A percentile compares a stretch with the other conserved stretches of the same genome.
These are phyloP conservation scores for Phytopythium mirpurense DNA, from an alignment of 352 stramenopile genomes.

Conservation along the genomic window DNA sequence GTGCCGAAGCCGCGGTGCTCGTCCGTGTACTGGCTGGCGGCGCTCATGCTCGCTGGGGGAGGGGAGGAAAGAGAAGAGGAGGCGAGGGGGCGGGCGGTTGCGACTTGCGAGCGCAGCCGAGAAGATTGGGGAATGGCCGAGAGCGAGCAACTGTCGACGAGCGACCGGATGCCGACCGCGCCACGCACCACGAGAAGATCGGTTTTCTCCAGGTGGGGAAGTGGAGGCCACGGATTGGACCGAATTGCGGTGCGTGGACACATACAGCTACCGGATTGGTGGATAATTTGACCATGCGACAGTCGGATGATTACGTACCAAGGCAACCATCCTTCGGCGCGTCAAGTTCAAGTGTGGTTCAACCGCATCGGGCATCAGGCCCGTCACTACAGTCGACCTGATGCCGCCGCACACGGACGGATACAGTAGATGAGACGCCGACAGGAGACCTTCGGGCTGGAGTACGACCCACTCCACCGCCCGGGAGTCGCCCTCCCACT, in stretches of 20 bases:
- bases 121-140: background rate
- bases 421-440: background rate
- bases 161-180: background rate
- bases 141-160: background rate
- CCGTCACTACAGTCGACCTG: background rate
- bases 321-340: too few species aligned
- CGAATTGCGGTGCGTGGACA: background rate
- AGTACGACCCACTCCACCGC: background rate
- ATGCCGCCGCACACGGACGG: background rate
- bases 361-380: background rate
- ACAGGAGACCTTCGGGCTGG: background rate
- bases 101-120: background rate
- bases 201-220: background rate
- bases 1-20: conserved; percentile 82
- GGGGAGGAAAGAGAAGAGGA: background rate
- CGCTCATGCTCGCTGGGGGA: conserved; percentile 28
- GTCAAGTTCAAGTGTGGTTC: background rate
- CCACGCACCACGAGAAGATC: too few species aligned
- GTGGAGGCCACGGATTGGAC: background rate
- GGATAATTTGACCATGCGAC: conserved; percentile 1
- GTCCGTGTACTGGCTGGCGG: conserved; percentile 52
- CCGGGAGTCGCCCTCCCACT: background rate
- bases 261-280: background rate
- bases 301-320: conserved; percentile 1
- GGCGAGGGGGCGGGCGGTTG: background rate